Conservation (phyloP, 2,329 filamentous ascomycete genomes). For the Fusarium algeriense region DNA sequence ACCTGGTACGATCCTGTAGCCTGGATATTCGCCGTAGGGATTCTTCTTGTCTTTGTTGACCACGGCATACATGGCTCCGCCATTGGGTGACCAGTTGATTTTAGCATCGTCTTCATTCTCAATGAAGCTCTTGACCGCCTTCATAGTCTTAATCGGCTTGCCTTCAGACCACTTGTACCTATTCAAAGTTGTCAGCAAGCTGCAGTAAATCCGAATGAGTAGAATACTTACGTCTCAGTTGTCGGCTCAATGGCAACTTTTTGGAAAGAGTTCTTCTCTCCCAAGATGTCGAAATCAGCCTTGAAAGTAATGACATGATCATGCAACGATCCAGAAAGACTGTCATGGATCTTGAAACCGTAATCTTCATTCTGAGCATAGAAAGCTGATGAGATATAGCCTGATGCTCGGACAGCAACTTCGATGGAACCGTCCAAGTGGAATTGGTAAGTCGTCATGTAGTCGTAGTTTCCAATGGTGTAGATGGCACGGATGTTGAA, state of each 20-base stretch:
- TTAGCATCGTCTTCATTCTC: slow-evolving; percentile 3
- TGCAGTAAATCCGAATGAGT: accelerated
- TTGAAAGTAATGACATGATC: slow-evolving; percentile 11
- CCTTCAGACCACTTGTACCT: slow-evolving; percentile 9
- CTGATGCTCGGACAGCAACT: neutral
- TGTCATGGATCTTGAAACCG: slow-evolving; percentile 1
- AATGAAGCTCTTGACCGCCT: slow-evolving; percentile 9
- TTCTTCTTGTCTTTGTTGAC: slow-evolving; percentile 3
- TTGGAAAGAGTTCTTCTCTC: neutral
- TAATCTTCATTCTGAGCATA: slow-evolving; percentile 11
- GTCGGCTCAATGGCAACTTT: slow-evolving; percentile 3
- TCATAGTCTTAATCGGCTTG: neutral
- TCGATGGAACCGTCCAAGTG: slow-evolving; percentile 2
- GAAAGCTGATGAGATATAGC: slow-evolving; percentile 6
- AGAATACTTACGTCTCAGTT: neutral
- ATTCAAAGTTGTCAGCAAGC: neutral
- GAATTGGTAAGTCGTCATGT: slow-evolving; percentile 6
- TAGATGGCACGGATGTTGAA: slow-evolving; percentile 11
- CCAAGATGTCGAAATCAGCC: neutral
- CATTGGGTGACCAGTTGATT: slow-evolving; percentile 8
- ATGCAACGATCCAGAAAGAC: neutral
- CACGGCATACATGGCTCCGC: neutral
- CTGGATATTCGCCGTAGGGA: neutral
- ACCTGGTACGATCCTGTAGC: slow-evolving; percentile 7
- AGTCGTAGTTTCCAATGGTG: slow-evolving; percentile 15